Percentiles rank a stretch among this genome's conserved stretches.
phyloP scores from a whole-genome alignment of 2,329 filamentous ascomycete genomes.

The Xylaria hypoxylon region DNA sequence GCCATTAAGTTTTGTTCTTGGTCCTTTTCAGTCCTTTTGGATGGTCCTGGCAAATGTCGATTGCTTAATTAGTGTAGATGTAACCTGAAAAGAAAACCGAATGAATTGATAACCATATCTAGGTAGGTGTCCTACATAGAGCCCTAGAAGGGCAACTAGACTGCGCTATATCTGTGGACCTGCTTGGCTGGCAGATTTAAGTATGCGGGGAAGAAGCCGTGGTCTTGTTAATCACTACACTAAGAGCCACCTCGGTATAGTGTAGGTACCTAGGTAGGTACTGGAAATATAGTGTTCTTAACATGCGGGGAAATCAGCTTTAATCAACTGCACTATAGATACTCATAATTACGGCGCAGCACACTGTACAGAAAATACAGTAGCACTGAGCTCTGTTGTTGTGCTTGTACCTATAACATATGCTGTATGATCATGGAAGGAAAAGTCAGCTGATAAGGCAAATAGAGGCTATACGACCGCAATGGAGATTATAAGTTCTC shows the following conservation, averaged over 20 bases:
- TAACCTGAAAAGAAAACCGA: no score
- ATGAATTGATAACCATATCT: no score
- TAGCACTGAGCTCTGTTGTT: background rate
- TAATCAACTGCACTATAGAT: background rate
- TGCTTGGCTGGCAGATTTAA: conserved; percentile 4
- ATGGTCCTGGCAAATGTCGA: no score
- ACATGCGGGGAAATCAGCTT: conserved; percentile 25
- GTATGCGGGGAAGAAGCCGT: conserved; percentile 33
- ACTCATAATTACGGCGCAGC: conserved; percentile 12
- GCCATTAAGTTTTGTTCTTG: background rate
- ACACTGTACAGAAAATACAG: background rate
- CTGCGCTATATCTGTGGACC: conserved; percentile 8
- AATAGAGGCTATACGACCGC: conserved; percentile 2
- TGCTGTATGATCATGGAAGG: conserved; percentile 2
- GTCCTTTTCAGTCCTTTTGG: no score
- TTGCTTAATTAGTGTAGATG: no score
- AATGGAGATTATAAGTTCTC: conserved; percentile 12
- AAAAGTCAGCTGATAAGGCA: conserved; percentile 1
- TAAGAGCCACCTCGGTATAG: conserved; percentile 2
- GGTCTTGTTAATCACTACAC: conserved; percentile 19
- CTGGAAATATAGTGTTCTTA: background rate
- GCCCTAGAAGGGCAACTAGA: background rate
- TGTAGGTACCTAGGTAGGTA: no score
- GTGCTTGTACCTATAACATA: conserved; percentile 5
- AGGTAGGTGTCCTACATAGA: no score